These are phyloP conservation scores for Cylindrotheca closterium DNA, from an alignment of 108 stramenopile genomes.

Conservation along the genomic window DNA sequence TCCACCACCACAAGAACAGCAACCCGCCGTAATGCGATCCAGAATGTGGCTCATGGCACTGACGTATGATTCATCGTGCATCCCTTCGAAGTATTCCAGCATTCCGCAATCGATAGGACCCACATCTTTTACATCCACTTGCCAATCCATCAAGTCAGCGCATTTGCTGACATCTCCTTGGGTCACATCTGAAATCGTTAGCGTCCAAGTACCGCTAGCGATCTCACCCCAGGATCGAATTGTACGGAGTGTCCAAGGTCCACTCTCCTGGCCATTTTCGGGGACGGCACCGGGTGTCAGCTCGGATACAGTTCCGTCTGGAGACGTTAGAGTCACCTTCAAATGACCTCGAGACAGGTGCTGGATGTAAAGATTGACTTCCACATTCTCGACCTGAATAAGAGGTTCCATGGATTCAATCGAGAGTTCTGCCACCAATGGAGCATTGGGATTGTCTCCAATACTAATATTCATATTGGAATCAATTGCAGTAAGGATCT, in stretches of 20 bases:
- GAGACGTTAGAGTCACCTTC: conserved; percentile 30
- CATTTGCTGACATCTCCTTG: conserved; percentile 10
- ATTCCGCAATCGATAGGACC: conserved; percentile 9
- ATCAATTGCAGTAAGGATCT: conserved; percentile 12
- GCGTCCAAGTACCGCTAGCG: conserved; percentile 12
- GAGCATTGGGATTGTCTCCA: background rate
- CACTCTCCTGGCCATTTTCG: conserved; percentile 13
- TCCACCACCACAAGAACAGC: conserved; percentile 37
- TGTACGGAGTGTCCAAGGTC: conserved; percentile 27
- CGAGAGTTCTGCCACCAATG: conserved; percentile 6
- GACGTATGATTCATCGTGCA: background rate
- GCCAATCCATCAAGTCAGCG: too few species aligned
- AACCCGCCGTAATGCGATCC: too few species aligned
- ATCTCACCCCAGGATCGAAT: conserved; percentile 33
- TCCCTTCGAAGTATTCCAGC: conserved; percentile 1
- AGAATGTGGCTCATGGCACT: background rate
- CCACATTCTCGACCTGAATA: conserved; percentile 34
- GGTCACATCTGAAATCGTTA: conserved; percentile 13
- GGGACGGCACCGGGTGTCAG: conserved; percentile 28
- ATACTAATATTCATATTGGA: conserved; percentile 9
- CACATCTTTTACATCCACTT: too few species aligned
- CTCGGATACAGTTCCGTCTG: conserved; percentile 30
- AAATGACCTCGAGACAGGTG: conserved; percentile 43
- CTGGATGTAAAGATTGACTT: conserved; percentile 26
- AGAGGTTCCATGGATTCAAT: background rate